These are phyloP conservation scores for Penicillium macrosclerotiorum DNA, from an alignment of 495 filamentous ascomycete genomes.

Conservation along the genomic window DNA sequence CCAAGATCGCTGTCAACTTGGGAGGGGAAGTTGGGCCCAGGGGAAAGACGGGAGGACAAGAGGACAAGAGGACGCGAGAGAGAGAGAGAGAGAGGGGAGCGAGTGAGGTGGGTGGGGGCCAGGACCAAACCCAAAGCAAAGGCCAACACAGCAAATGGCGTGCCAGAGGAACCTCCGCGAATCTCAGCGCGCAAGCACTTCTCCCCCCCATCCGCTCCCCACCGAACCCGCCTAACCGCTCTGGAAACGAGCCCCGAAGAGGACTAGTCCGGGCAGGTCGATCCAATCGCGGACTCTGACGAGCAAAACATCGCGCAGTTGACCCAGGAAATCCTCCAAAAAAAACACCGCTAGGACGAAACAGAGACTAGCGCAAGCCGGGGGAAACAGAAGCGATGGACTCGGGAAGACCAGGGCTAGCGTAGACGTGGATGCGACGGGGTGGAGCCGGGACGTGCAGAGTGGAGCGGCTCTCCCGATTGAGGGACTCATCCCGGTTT, in stretches of 20 bases:
- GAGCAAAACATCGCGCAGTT: no score
- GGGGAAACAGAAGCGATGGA: conserved; percentile 33
- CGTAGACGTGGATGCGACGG: conserved; percentile 4
- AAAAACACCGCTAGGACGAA: no score
- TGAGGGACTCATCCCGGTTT: background rate
- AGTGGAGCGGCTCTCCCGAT: conserved; percentile 14
- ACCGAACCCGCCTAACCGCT: no score
- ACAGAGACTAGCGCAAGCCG: conserved; percentile 31
- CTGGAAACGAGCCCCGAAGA: conserved; percentile 16
- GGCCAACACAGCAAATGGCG: no score
- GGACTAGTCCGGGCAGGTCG: background rate
- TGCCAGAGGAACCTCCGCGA: conserved; percentile 39
- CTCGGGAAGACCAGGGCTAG: conserved; percentile 33
- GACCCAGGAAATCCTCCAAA: no score
- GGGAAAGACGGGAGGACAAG: conserved; percentile 11
- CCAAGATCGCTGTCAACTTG: conserved; percentile 28
- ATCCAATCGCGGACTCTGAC: conserved; percentile 1
- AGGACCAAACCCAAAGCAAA: conserved; percentile 15
- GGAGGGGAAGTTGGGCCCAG: conserved; percentile 14
- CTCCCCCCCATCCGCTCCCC: no score
- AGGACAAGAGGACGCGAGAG: conserved; percentile 5
- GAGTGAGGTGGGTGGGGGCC: conserved; percentile 3
- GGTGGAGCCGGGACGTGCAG: no score
- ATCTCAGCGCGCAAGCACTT: no score
- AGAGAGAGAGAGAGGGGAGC: background rate